Evolutionary conservation across 2,329 filamentous ascomycete genomes (phyloP), one percentile per base, ranked within the genome.

Genomic region (Thielaviopsis punctulata): DNA sequence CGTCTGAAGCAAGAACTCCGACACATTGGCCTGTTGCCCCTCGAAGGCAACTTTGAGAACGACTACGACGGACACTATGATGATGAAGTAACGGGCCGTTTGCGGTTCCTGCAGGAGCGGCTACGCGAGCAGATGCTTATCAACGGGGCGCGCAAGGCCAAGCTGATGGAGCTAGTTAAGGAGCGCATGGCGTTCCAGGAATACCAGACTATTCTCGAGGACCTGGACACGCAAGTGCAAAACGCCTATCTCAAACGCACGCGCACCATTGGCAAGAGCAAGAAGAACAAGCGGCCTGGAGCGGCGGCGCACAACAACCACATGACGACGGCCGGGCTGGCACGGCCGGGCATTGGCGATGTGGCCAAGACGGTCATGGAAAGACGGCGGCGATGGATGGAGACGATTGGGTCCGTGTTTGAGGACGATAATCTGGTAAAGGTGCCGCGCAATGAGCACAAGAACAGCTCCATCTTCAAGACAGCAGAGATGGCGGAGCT

Each of bases 181-280:
- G 89, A 95, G 64, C 82, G 87, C 58, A 90, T 98, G 79, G 92
- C 92, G 0, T 82, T 92, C 68, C 92, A 98, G 63, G 92, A 98
- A 64, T 98, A 95, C 70, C 84, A 83, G 64, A 95, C 88, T 52
- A 98, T 98, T 60, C 82, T 93, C 49, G 92, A 98, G 63, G 92
- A 98, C 64, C 80, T 98, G 21, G 92, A 98, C 70, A 80, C 82
- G 43, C 92, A 96, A 64, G 88, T 96, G 43, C 89, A 96, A 62
- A 83, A 86, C 49, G 90, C 92, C 3, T 98, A 96, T 62, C 80
- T 94, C 45, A 98, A 98, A 69, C 84, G 92, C 22, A 96, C 90
- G 24, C 81, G 92, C 46, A 95, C 87, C 0, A 83, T 96, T 68
- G 86, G 89, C 64, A 93, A 96, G 70, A 87, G 80, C 65, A 93